Evolutionary conservation across 139 green algal genomes (phyloP), one percentile per base, ranked within the genome.

Genomic region (Chlorokybus atmophyticus): DNA sequence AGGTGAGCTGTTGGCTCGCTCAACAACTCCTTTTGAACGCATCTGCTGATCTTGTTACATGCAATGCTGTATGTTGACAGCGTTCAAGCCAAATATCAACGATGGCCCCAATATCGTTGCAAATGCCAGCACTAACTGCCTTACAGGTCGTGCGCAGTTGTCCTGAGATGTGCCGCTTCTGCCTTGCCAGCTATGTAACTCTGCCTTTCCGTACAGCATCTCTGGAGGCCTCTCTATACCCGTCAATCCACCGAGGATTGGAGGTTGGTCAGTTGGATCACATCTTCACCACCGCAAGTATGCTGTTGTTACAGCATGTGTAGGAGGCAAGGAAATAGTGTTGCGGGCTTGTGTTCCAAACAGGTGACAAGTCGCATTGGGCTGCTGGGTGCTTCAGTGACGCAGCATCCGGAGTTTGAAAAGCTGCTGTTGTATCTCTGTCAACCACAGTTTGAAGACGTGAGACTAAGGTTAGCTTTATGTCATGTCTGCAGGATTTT

Each of bases 151-250:
- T 66, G 25, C 66, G 73, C 53, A 72, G 56, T 55, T 80, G 73
- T 39, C 73, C 73, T 17, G 73, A 80, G 60, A 80, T 80, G 72
- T 77, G 66, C 44, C 55, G 73, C 40, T 80, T 80, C 47, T 80
- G 73, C 66, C 40, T 80, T 21, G 73, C 73, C 26, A 65, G 40
- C 55, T 80, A 80, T 24, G 31, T 75, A 3, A 78, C 71, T 17
- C 72, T 80, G 48, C 73, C 73, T 39, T 80, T 80, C 61, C 55
- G 73, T 5, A 21, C 64, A 3, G 73, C 73, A 1, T 21, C 59
- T 4, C 53, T 80, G 29, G 52, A 77, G 25, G 66, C 57, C 29
- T 63, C 52, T n/a, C 64, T 80, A 44, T 70, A 80, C 49, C 73
- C 73, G 26, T 63, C 58, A 10, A 64, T 80, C 28, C 44, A 78